Percentiles rank a stretch among this genome's conserved stretches.
These are phyloP conservation scores for Pseudopyricularia javanii DNA, from an alignment of 2,329 filamentous ascomycete species.

Conservation along the genomic window DNA sequence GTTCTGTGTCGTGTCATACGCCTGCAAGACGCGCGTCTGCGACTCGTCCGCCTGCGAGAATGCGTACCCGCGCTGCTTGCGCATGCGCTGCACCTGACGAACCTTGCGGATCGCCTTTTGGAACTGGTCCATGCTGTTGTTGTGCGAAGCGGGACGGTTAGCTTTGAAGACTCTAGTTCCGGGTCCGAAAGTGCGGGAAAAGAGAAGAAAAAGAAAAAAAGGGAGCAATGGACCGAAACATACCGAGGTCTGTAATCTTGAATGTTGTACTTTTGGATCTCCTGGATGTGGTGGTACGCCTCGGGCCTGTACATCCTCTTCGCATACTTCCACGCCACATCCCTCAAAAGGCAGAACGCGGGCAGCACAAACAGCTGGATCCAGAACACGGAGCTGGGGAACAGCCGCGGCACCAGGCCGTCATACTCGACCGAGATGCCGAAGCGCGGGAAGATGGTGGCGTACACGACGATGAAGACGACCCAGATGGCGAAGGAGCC, in stretches of 20 bases:
- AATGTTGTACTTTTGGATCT: slow-evolving; percentile 98
- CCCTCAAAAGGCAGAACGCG: slow-evolving; percentile 68
- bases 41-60: slow-evolving; percentile 97
- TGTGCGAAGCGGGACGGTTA: background rate
- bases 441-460: slow-evolving; percentile 70
- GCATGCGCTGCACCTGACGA: slow-evolving; percentile 95
- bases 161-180: slow-evolving; percentile 5
- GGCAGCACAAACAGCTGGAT: slow-evolving; percentile 75
- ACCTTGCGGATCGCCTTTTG: slow-evolving; percentile 99
- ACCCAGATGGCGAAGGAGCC: slow-evolving; percentile 90
- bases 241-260: slow-evolving; percentile 95
- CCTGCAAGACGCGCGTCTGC: slow-evolving; percentile 88
- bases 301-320: slow-evolving; percentile 97
- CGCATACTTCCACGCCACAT: slow-evolving; percentile 93
- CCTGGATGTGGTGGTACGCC: slow-evolving; percentile 95
- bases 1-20: slow-evolving; percentile 91
- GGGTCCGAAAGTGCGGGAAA: background rate
- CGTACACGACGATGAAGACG: slow-evolving; percentile 79
- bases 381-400: slow-evolving; percentile 79
- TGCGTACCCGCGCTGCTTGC: slow-evolving; percentile 95
- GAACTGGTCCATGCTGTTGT: slow-evolving; percentile 88
- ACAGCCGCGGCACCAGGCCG: slow-evolving; percentile 71
- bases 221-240: slow-evolving; percentile 19
- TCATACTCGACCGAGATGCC: slow-evolving; percentile 73
- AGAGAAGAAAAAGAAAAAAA: background rate